Base-by-base conservation (phyloP, 352 stramenopile genomes). In the Phytophthora sansomeana region DNA sequence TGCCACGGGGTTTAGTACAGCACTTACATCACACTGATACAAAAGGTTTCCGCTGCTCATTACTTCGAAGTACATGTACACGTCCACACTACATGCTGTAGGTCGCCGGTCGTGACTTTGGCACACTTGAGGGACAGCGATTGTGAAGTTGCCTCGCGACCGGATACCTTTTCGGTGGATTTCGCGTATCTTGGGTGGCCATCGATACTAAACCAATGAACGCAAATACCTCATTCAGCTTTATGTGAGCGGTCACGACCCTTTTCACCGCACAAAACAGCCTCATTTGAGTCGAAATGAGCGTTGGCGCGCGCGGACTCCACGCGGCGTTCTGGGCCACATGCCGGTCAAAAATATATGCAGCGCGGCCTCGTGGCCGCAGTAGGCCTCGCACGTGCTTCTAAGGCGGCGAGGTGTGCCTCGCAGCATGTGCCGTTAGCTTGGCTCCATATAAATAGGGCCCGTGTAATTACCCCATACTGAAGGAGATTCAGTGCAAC, bases 401-500 rank as follows among this genome's bases (percentile, higher is more conserved):
- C n/a, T n/a, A 41, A n/a, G 17, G 17, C 51, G 16, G 35, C 42
- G 19, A 24, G 11, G 24, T 6, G 16, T 8, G 14, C 30, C 17
- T 39, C 17, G 14, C 29, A 28, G 17, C 3, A 14, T 24, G 1
- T 56, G 35, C 56, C 63, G 41, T 51, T 53, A 33, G 36, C 50
- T 21, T 17, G 4, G 1, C 48, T 35, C 42, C 65, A 52, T 62
- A 55, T 69, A 69, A 73, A 73, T 73, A 73, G 58, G 47, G 46
- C 14, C 52, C 26, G 46, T 69, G 66, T 69, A 74, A 74, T 66
- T 69, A 66, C 43, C 59, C 56, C 58, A 69, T 74, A 74, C 52
- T 69, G 39, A 24, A 24, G 21, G 43, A 59, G 58, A 59, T 67
- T 49, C 60, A 49, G 57, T 51, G 38, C 24, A 42, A 24, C 21